A percentile compares a stretch with the other conserved stretches of the same genome.
Evolutionary conservation across 108 stramenopile genomes (phyloP).

Genomic region (Fistulifera pelliculosa): DNA sequence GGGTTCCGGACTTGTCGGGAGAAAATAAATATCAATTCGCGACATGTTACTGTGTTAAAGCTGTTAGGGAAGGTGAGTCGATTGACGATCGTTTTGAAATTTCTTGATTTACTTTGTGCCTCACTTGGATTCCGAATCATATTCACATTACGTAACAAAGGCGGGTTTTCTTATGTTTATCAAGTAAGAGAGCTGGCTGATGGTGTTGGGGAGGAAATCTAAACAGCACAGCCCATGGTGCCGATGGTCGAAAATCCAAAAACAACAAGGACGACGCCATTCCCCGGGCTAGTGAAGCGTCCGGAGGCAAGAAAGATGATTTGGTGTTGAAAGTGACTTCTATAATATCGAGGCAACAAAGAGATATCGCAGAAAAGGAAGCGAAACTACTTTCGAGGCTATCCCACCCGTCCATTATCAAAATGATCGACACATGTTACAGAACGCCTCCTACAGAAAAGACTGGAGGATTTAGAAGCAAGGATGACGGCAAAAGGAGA

Average conservation of each 20-base stretch:
- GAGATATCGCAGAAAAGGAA: slow-evolving; percentile 84
- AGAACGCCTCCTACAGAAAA: slow-evolving; percentile 14
- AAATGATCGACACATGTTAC: slow-evolving; percentile 58
- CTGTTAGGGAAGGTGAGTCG: slow-evolving; percentile 78
- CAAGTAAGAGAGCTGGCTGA: slow-evolving; percentile 46
- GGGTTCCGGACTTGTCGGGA: slow-evolving; percentile 64
- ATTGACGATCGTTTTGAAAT: background rate
- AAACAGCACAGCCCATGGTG: slow-evolving; percentile 15
- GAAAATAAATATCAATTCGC: slow-evolving; percentile 40
- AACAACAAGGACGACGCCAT: slow-evolving; percentile 10
- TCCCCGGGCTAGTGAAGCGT: slow-evolving; percentile 9
- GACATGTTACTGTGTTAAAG: slow-evolving; percentile 34
- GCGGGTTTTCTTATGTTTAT: slow-evolving; percentile 93
- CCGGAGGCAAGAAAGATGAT: slow-evolving; percentile 17
- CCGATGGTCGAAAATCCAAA: slow-evolving; percentile 15
- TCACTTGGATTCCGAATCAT: background rate
- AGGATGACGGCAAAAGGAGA: slow-evolving; percentile 18
- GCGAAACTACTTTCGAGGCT: slow-evolving; percentile 58
- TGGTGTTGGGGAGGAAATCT: slow-evolving; percentile 9
- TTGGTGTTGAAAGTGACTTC: slow-evolving; percentile 80
- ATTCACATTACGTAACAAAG: slow-evolving; percentile 12
- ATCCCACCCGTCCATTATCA: slow-evolving; percentile 60
- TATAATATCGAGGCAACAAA: slow-evolving; percentile 55
- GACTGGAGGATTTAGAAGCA: slow-evolving; percentile 7
- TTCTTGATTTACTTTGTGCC: background rate